Evolutionary conservation across 2,329 filamentous ascomycete genomes (phyloP).

Genomic region (Lasiodiplodia sp.): DNA sequence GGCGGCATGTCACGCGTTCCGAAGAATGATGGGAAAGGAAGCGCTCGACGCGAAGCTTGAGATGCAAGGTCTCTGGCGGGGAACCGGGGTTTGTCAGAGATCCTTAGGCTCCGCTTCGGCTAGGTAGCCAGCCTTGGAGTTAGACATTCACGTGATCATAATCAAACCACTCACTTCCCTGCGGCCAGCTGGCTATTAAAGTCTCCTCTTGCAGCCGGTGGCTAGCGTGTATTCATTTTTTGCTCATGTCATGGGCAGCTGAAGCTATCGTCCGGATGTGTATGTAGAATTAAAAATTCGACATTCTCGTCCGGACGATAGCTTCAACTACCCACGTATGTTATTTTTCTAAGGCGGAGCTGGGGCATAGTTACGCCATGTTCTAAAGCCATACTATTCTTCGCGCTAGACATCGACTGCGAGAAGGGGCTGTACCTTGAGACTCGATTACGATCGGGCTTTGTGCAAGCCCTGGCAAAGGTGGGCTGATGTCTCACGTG

Average conservation of each 20-base stretch:
- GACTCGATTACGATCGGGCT: neutral
- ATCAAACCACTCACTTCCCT: neutral
- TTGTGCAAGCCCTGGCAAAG: neutral
- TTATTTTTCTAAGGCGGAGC: too few species aligned
- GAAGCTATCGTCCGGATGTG: too few species aligned
- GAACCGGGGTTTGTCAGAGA: constrained; percentile 25
- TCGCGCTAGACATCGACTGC: too few species aligned
- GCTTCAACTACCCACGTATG: too few species aligned
- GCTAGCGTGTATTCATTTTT: too few species aligned
- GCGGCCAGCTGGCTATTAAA: neutral
- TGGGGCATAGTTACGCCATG: too few species aligned
- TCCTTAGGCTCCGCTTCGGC: constrained; percentile 6
- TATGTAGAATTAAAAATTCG: too few species aligned
- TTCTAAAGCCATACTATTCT: too few species aligned
- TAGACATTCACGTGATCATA: constrained; percentile 6
- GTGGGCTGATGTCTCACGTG: neutral
- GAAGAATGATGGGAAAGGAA: neutral
- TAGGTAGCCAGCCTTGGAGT: neutral
- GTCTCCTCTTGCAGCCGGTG: too few species aligned
- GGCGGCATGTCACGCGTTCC: constrained; percentile 32
- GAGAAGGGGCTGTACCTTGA: too few species aligned
- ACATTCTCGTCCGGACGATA: too few species aligned
- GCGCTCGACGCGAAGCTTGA: neutral
- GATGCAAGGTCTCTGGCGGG: constrained; percentile 11
- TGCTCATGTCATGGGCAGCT: too few species aligned